Evolutionary conservation across 228 moss, liverwort and hornwort genomes (phyloP), one percentile per base, ranked within the genome.

Genomic region (Sphagnum fallax): DNA sequence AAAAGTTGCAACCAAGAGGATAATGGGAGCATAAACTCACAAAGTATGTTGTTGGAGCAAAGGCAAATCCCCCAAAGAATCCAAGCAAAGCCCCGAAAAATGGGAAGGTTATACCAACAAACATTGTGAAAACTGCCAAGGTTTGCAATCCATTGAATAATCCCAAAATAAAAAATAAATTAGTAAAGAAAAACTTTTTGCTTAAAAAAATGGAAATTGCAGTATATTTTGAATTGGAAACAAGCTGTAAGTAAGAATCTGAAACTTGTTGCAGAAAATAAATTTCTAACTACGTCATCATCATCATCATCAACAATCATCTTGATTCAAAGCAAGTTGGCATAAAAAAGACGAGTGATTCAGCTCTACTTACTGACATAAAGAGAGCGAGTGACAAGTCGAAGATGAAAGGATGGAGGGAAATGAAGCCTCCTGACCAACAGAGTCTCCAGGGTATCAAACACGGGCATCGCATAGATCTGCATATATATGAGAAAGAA

Each of bases 11-110:
- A 32, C 32, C 32, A 32, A 32, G 32, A 32, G 32, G 32, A 32
- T 32, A 32, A 32, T 0, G 2, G 32, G 32, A 32, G 32, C 32
- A 32, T 32, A 32, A 32, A 32, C 84, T 67, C 49, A 88, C 88
- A 58, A 88, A 88, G 49, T 71, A 85, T 0, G 88, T 88, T 4
- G 88, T 85, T 32, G 88, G 88, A 63, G 86, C 84, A 67, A 88
- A 88, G 47, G 80, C 62, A 16, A 62, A 63, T 47, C 62, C 71
- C 49, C 71, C 62, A 8, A 62, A 51, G 16, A 71, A 50, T 7
- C 71, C 71, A n/a, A 62, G 62, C 71, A 71, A 57, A 51, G 71
- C 77, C 10, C 55, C 15, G 60, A 81, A 77, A 49, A 81, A 77
- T 0, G 77, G 77, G 0, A 81, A 51, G 18, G 70, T 71, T 9